Evolutionary conservation across 139 green algal species (phyloP).

Genomic region (Micractinium sp.): DNA sequence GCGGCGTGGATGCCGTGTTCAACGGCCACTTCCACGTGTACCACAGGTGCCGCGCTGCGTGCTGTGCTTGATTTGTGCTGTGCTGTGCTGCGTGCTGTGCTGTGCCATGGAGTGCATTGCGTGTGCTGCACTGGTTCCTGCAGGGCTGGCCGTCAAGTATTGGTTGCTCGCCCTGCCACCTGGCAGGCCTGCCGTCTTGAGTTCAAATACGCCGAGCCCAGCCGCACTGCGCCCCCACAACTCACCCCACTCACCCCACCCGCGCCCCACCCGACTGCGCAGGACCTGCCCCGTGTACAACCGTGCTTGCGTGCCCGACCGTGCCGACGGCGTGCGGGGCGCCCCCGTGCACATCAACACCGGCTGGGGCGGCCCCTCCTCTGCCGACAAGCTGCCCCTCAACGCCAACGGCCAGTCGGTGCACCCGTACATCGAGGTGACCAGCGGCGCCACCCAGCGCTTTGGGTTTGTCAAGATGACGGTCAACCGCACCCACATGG

Average conservation of each 20-base stretch:
- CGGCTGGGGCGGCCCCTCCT: slow-evolving; percentile 36
- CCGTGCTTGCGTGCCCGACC: slow-evolving; percentile 31
- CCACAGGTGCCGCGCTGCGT: no score
- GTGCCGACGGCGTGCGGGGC: slow-evolving; percentile 29
- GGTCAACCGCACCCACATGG: slow-evolving; percentile 5
- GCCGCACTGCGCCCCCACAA: no score
- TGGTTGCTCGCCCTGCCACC: no score
- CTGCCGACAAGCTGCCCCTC: background rate
- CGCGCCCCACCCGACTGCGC: no score
- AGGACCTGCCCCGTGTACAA: slow-evolving; percentile 46
- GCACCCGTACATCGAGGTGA: background rate
- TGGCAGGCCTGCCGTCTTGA: no score
- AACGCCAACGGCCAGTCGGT: slow-evolving; percentile 55
- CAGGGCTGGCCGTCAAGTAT: no score
- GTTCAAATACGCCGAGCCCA: no score
- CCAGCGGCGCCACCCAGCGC: background rate
- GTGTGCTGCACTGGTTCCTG: no score
- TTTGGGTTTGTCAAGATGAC: background rate
- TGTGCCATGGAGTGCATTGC: no score
- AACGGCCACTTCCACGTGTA: slow-evolving; percentile 55
- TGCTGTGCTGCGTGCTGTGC: no score
- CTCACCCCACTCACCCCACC: background rate
- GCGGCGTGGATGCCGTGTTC: slow-evolving; percentile 46
- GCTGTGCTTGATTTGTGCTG: no score
- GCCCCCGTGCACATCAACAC: slow-evolving; percentile 75